Percentiles rank a stretch among this genome's conserved stretches.
Evolutionary conservation across 208 protist species (phyloP).

Genomic region (Acanthamoeba rhysodes): DNA sequence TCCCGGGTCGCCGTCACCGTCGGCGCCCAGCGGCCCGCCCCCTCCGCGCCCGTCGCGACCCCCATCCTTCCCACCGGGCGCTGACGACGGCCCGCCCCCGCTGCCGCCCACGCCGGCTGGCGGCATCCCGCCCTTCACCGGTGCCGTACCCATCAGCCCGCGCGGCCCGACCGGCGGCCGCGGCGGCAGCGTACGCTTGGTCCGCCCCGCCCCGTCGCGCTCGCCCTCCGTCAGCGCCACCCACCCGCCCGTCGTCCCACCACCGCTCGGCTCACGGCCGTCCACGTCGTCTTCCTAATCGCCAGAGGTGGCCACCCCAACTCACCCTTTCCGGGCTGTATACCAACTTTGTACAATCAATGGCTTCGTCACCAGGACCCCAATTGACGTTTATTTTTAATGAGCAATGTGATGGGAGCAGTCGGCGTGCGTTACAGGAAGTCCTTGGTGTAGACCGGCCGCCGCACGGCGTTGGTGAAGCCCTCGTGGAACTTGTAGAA

Average conservation of each 20-base stretch:
- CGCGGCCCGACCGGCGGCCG: background rate
- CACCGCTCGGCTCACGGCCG: background rate
- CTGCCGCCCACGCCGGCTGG: background rate
- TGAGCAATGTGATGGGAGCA: no score
- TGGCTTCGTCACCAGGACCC: no score
- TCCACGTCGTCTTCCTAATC: background rate
- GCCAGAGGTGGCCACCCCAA: no score
- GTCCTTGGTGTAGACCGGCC: slow-evolving; percentile 60
- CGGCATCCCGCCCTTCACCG: background rate
- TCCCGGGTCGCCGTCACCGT: background rate
- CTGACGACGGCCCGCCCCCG: background rate
- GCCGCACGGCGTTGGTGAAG: slow-evolving; percentile 75
- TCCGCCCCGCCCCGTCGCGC: background rate
- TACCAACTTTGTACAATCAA: no score
- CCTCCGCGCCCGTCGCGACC: background rate
- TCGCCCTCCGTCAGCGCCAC: background rate
- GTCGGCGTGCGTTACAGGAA: background rate
- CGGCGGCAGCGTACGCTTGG: background rate
- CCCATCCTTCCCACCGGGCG: background rate
- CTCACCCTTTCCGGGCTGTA: no score
- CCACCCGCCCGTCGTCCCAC: background rate
- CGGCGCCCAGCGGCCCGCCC: background rate
- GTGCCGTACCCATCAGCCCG: background rate
- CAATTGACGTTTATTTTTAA: no score
- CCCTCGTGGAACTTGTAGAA: slow-evolving; percentile 74